Base-by-base conservation (phyloP, 805 yeast genomes). In the Saccharomycopsis sp. region DNA sequence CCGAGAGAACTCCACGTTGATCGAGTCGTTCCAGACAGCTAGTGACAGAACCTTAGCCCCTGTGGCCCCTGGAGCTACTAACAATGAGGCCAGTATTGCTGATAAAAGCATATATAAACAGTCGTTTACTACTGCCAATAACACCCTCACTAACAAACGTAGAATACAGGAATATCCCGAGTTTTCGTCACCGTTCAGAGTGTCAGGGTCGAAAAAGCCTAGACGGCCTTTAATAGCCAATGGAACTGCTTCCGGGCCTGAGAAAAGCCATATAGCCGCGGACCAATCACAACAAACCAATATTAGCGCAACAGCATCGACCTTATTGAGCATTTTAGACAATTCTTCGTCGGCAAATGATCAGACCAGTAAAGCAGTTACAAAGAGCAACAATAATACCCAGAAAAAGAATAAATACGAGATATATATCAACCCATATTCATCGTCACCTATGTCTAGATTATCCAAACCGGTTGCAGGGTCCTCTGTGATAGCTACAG, bases 391-490 rank as follows among this genome's bases (percentile, higher is more conserved):
- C 17, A 56, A 34, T 25, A 52, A 42, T 44, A 20, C 38, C 2
- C 12, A 47, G 29, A 29, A 15, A 5, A 47, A 56, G 38, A 44
- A 14, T 14, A 59, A 57, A 47, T 57, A 59, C 34, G 53, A 50
- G 42, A 56, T 54, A 22, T 59, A 20, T 38, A 54, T 57, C n/a
- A 59, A 59, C 17, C 62, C 62, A 1, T 59, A 59, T 52, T n/a
- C 55, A 14, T 25, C 51, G 2, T 24, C 58, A n/a, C 34, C 51
- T 17, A 41, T 59, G 14, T 54, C 59, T 9, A 56, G 29, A 54
- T 20, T 59, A 7, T 14, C 51, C 17, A 44, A 29, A 17, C n/a
- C 3, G 20, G 20, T 3, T 3, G 17, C 23, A 24, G 34, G 24
- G 7, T 8, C 15, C 29, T n/a, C n/a, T n/a, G n/a, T n/a, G n/a